Evolutionary conservation across 371 early-diverging fungal species (phyloP), one percentile per base, ranked within the genome.

Genomic region (Actinomortierella wolfii): DNA sequence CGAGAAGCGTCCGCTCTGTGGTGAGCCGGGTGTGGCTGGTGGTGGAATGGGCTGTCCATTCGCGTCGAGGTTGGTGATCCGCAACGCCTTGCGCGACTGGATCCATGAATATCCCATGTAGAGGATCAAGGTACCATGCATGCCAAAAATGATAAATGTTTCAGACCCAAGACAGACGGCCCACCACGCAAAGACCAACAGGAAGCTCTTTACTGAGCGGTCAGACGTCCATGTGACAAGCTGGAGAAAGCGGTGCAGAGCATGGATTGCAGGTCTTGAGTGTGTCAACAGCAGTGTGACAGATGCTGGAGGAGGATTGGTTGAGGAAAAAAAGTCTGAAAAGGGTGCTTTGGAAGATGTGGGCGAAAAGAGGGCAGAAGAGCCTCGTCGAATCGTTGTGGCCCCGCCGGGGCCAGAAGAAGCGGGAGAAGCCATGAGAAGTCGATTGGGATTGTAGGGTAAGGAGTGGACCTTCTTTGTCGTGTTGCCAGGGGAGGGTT

Each of bases 121-220:
- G 3, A 63, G 52, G 21, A 76, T 53, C 28, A 78, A 23, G 21
- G 57, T 25, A 4, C 61, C 46, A 54, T 71, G 76, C 13, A 68
- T 56, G 3, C 78, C 78, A 66, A 45, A 78, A 51, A 76, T 61
- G 44, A 78, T 51, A 25, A 78, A 62, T 4, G 64, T 53, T 44
- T 60, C 64, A 26, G 76, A 59, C 21, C 67, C 76, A 34, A 76
- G 65, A 24, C 78, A 78, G 41, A 76, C 28, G 21, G 67, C 63
- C 78, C 78, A 78, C 78, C 78, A 78, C 34, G 65, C 63, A 29
- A 76, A 73, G 51, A 78, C 59, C 13, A 78, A 48, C 26, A 78
- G 57, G 20, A 76, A 73, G 54, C 76, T 76, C 60, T 76, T 76
- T 43, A 68, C 62, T 3, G 77, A 65, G 28, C 70, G 76, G 54